Percentiles rank a stretch among this genome's conserved stretches.
Conservation (phyloP, 2,329 filamentous ascomycete genomes). For the Colletotrichum siamense region DNA sequence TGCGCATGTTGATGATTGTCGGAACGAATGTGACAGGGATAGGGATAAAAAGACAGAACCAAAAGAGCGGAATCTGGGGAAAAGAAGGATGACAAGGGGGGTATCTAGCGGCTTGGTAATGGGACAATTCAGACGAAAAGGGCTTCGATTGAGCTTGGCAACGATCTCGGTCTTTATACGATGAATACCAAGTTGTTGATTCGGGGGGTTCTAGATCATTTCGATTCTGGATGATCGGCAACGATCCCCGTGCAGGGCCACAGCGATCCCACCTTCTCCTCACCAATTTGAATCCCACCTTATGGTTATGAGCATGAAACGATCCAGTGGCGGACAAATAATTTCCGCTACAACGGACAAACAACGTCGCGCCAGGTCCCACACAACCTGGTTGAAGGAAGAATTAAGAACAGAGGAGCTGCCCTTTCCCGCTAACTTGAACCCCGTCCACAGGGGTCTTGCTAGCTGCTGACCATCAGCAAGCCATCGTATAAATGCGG, state of each 20-base stretch:
- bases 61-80: neutral
- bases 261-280: neutral
- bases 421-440: neutral
- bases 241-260: neutral
- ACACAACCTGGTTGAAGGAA: neutral
- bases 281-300: neutral
- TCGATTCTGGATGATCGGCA: neutral
- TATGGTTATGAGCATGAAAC: neutral
- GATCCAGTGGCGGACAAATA: neutral
- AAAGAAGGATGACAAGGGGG: neutral
- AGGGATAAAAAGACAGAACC: neutral
- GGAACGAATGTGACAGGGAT: neutral
- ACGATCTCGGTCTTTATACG: neutral
- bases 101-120: neutral
- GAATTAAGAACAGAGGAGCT: neutral
- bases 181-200: neutral
- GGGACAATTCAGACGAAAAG: neutral
- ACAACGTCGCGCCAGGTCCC: neutral
- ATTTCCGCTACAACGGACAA: neutral
- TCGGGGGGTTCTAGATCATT: neutral
- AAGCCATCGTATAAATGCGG: neutral
- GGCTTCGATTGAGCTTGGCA: neutral
- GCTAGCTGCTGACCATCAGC: neutral
- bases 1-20: neutral
- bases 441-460: neutral